phyloP scores from a whole-genome alignment of 129 eudicot genomes.

The Silybum marianum region DNA sequence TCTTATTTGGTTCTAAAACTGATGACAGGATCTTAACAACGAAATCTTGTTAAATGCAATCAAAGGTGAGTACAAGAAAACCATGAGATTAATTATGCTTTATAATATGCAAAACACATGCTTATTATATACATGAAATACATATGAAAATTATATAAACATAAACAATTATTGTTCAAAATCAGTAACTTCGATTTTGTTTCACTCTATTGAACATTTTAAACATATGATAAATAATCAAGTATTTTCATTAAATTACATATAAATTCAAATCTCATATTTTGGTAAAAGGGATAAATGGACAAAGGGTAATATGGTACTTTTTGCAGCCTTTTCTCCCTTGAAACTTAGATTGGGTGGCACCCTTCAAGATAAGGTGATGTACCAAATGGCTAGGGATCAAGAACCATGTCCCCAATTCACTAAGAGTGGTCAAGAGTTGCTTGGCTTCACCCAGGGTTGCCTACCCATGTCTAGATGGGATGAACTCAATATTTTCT shows the following conservation, averaged over 20 bases:
- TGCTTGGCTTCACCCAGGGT: constrained; percentile 68
- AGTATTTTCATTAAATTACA: neutral
- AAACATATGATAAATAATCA: neutral
- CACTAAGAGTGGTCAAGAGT: constrained; percentile 23
- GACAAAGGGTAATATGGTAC: neutral
- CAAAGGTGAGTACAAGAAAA: constrained; percentile 52
- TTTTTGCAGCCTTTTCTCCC: constrained; percentile 79
- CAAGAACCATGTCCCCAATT: constrained; percentile 55
- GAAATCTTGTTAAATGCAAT: constrained; percentile 64
- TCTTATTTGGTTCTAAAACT: constrained; percentile 20
- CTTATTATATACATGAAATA: neutral
- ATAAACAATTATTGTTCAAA: neutral
- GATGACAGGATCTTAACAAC: constrained; percentile 77
- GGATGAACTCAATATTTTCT: constrained; percentile 80
- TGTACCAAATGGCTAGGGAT: constrained; percentile 51
- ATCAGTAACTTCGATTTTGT: neutral
- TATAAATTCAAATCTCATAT: neutral
- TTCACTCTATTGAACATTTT: neutral
- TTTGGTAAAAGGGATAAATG: neutral
- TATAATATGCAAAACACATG: neutral
- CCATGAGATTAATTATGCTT: neutral
- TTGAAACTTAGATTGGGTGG: constrained; percentile 94
- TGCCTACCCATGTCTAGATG: constrained; percentile 84
- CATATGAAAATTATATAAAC: neutral
- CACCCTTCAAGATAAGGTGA: constrained; percentile 75